Percentiles rank a stretch among this genome's conserved stretches.
Conservation (phyloP, 768 basidiomycete species). For the Tylopilus sp. region DNA sequence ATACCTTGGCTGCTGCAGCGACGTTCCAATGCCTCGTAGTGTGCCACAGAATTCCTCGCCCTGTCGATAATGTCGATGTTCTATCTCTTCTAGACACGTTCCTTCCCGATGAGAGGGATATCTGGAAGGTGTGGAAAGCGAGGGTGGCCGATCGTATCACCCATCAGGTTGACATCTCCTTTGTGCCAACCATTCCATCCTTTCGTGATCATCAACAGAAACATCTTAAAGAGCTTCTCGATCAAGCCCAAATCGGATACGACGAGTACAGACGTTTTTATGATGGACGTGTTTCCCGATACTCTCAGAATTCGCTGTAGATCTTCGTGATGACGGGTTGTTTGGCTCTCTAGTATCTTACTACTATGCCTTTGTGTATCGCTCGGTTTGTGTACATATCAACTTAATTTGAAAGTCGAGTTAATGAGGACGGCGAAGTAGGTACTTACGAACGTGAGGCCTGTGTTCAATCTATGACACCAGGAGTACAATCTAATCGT, state of each 20-base stretch:
- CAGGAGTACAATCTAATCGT: no score
- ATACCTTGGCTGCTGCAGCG: neutral
- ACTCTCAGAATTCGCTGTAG: neutral
- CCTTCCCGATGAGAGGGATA: neutral
- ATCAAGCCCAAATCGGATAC: slow-evolving; percentile 3
- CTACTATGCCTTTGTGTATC: no score
- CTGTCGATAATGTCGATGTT: neutral
- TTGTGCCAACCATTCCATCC: neutral
- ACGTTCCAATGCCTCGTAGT: slow-evolving; percentile 5
- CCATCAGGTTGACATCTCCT: neutral
- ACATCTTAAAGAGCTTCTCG: neutral
- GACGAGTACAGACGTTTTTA: neutral
- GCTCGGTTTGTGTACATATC: no score
- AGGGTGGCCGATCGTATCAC: neutral
- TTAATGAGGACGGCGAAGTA: no score
- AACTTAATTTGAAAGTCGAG: no score
- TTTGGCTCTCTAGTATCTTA: no score
- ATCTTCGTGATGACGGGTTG: neutral
- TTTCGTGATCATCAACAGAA: neutral
- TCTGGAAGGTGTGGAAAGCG: neutral
- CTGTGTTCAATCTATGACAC: no score
- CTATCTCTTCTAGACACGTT: neutral
- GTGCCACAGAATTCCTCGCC: slow-evolving; percentile 1
- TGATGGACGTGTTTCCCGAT: neutral
- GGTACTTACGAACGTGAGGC: no score